phyloP scores from a whole-genome alignment of 371 early-diverging fungal species.

The Dentiscutata heterogama region DNA sequence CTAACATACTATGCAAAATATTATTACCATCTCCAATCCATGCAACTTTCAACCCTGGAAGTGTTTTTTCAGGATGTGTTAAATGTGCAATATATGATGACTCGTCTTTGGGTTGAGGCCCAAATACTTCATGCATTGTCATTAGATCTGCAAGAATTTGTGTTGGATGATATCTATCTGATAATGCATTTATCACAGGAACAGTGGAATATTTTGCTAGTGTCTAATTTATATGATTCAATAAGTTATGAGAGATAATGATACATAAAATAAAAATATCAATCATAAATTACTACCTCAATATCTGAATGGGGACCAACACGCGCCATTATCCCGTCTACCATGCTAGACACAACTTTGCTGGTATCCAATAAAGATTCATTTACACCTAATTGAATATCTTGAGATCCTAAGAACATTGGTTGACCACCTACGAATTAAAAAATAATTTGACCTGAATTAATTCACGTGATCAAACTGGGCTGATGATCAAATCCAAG shows the following conservation, averaged over 20 bases:
- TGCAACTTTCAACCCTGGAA: conserved; percentile 81
- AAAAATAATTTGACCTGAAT: background rate
- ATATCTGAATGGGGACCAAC: conserved; percentile 91
- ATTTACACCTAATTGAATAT: conserved; percentile 95
- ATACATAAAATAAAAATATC: background rate
- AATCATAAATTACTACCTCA: conserved; percentile 62
- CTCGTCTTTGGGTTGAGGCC: conserved; percentile 7
- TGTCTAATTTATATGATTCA: conserved; percentile 53
- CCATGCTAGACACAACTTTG: conserved; percentile 93
- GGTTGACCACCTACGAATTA: conserved; percentile 83
- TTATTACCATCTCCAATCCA: conserved; percentile 99
- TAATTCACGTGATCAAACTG: too few species aligned
- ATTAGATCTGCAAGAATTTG: conserved; percentile 96
- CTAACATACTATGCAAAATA: conserved; percentile 89
- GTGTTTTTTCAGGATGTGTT: conserved; percentile 62
- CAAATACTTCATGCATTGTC: conserved; percentile 85
- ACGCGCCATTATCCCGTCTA: conserved; percentile 93
- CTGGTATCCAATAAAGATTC: conserved; percentile 92
- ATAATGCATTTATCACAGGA: conserved; percentile 95
- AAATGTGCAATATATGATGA: conserved; percentile 60
- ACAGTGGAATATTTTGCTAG: conserved; percentile 88
- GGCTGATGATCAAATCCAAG: too few species aligned
- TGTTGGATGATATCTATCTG: conserved; percentile 94
- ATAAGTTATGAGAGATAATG: background rate
- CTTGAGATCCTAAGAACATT: conserved; percentile 92